A percentile compares a stretch with the other conserved stretches of the same genome.
Conservation (phyloP, 1,139 yeast species). For the Suhomyces chickasaworum region DNA sequence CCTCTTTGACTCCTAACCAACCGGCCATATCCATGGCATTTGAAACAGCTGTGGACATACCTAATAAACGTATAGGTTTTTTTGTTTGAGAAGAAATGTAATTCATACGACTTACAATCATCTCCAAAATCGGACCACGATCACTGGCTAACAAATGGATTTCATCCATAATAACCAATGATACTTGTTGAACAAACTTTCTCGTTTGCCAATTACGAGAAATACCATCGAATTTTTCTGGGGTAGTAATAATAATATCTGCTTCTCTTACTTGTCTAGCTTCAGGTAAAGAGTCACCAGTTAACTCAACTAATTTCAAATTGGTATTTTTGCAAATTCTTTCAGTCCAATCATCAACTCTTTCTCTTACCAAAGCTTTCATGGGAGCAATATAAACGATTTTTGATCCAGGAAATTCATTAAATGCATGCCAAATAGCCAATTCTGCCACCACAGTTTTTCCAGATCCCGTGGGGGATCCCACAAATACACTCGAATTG, state of each 20-base stretch:
- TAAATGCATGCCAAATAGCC: constrained; percentile 95
- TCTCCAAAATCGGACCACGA: constrained; percentile 96
- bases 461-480: constrained; percentile 99
- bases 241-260: constrained; percentile 92
- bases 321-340: constrained; percentile 65
- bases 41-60: constrained; percentile 97
- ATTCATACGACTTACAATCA: constrained; percentile 98
- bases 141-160: constrained; percentile 96
- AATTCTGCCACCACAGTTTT: constrained; percentile 96
- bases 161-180: constrained; percentile 96
- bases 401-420: constrained; percentile 76
- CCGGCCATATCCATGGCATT: constrained; percentile 98
- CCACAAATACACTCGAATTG: constrained; percentile 81
- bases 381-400: constrained; percentile 97
- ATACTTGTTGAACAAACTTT: constrained; percentile 86
- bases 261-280: constrained; percentile 85
- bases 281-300: constrained; percentile 96
- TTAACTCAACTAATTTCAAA: constrained; percentile 81
- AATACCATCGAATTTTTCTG: constrained; percentile 98
- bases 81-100: constrained; percentile 78
- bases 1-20: constrained; percentile 91
- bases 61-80: constrained; percentile 76
- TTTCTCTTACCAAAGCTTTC: constrained; percentile 96
- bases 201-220: constrained; percentile 98
- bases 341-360: constrained; percentile 92